Base-by-base conservation (phyloP, 2,329 filamentous ascomycete genomes). In the Claviceps quebecensis region DNA sequence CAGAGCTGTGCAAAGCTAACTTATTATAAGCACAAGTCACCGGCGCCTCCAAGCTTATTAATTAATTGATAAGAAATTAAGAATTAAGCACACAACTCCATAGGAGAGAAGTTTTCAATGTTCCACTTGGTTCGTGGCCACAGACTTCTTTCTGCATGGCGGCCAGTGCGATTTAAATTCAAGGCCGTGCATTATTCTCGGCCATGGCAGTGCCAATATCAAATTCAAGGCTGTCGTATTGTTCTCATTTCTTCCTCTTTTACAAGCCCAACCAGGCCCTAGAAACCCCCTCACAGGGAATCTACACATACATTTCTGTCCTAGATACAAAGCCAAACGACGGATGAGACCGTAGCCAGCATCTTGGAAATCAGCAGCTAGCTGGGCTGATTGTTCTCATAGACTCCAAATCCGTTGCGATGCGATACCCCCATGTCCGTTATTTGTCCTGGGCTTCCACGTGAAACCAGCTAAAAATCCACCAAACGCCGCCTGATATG, bases 401-500 rank as follows among this genome's bases (percentile, higher is more conserved):
- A 52, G 50, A 55, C 40, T 52, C 52, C 53, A 57, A 41, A 58
- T 57, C 55, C 63, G 63, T 65, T 63, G 62, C 48, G 16, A 47
- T 47, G 51, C 47, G 4, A 49, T 49, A 44, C 29, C 48, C 41
- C 11, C 16, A 23, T 39, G 34, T 38, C 45, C 58, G 50, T 49
- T 53, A 41, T 51, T 55, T 52, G 52, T 52, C 55, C 55, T 60
- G 57, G 55, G 55, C 56, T 48, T 56, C 59, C 11, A 7, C 14
- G 2, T n/a, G 55, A 52, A 58, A 56, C 54, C 51, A 58, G 58
- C 56, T 43, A 50, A 53, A 59, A 54, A 54, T 56, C 60, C 61
- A 53, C 59, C 57, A 59, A 68, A 68, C 66, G 67, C 65, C 66
- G 63, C 65, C 60, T 65, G 62, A 64, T 61, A 61, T 68, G 61